Evolutionary conservation across 371 early-diverging fungal species (phyloP).

Genomic region (Rhizopus delemar): DNA sequence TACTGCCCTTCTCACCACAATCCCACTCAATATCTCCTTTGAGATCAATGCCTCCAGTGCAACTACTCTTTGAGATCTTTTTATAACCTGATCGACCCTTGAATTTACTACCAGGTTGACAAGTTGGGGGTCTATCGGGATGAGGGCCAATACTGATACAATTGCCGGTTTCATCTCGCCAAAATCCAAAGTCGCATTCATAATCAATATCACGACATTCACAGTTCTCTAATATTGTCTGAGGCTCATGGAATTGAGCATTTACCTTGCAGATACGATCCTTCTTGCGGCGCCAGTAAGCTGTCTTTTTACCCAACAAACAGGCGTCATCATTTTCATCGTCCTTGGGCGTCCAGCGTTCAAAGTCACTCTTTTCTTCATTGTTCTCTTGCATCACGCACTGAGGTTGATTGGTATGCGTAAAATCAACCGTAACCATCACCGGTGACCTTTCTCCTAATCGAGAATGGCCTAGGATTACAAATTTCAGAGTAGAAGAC

Average conservation of each 20-base stretch:
- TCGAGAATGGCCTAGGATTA: slow-evolving; percentile 52
- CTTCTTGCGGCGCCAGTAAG: slow-evolving; percentile 80
- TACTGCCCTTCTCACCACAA: slow-evolving; percentile 36
- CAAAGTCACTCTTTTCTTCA: slow-evolving; percentile 70
- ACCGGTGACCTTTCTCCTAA: slow-evolving; percentile 29
- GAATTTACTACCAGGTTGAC: slow-evolving; percentile 57
- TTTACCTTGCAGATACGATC: slow-evolving; percentile 73
- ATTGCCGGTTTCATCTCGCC: slow-evolving; percentile 63
- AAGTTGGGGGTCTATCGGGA: slow-evolving; percentile 66
- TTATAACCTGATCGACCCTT: slow-evolving; percentile 73
- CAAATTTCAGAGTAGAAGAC: slow-evolving; percentile 58
- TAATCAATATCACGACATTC: slow-evolving; percentile 74
- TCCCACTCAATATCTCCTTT: slow-evolving; percentile 52
- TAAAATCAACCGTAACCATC: slow-evolving; percentile 50
- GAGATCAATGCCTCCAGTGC: slow-evolving; percentile 67
- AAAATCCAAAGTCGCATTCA: slow-evolving; percentile 83
- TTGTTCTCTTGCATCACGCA: slow-evolving; percentile 61
- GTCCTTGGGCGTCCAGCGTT: slow-evolving; percentile 72
- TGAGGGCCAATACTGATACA: slow-evolving; percentile 70
- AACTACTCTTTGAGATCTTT: slow-evolving; percentile 57
- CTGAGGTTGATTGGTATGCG: slow-evolving; percentile 28
- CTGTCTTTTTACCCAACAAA: slow-evolving; percentile 48
- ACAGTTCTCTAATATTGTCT: slow-evolving; percentile 53
- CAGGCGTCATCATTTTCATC: slow-evolving; percentile 54
- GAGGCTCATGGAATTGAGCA: slow-evolving; percentile 63